Evolutionary conservation across 148 eudicot genomes (phyloP).

Genomic region (Vaccinium myrtillus): DNA sequence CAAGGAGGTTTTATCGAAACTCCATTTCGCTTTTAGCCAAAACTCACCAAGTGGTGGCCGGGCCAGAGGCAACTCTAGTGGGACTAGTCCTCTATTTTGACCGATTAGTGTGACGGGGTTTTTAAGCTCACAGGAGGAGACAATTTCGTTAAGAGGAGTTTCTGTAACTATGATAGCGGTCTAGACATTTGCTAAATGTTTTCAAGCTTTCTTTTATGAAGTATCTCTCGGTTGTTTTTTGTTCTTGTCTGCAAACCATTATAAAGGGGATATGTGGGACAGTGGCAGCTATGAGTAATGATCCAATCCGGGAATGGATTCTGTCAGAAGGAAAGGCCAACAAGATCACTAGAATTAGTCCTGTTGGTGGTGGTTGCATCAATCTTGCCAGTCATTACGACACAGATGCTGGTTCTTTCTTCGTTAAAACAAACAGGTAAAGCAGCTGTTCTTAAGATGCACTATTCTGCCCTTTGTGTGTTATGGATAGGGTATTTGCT

Average conservation of each 20-base stretch:
- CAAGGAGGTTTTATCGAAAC: neutral
- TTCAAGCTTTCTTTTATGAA: neutral
- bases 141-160: neutral
- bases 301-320: slow-evolving; percentile 92
- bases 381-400: slow-evolving; percentile 80
- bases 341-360: slow-evolving; percentile 55
- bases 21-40: neutral
- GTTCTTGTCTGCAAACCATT: neutral
- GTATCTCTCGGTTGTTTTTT: neutral
- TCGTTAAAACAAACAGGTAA: slow-evolving; percentile 91
- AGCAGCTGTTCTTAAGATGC: neutral
- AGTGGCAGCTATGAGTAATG: slow-evolving; percentile 76
- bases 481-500: neutral
- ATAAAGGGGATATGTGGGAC: slow-evolving; percentile 13
- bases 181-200: neutral
- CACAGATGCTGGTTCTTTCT: slow-evolving; percentile 89
- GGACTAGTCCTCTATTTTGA: neutral
- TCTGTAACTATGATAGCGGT: neutral
- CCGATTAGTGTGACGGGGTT: neutral
- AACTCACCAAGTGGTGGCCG: neutral
- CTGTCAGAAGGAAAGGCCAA: slow-evolving; percentile 83
- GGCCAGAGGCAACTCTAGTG: neutral
- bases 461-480: neutral
- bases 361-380: slow-evolving; percentile 96
- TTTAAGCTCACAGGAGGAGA: no score